Evolutionary conservation across 2,329 filamentous ascomycete genomes (phyloP).

Genomic region (Sclerotinia spermophila): DNA sequence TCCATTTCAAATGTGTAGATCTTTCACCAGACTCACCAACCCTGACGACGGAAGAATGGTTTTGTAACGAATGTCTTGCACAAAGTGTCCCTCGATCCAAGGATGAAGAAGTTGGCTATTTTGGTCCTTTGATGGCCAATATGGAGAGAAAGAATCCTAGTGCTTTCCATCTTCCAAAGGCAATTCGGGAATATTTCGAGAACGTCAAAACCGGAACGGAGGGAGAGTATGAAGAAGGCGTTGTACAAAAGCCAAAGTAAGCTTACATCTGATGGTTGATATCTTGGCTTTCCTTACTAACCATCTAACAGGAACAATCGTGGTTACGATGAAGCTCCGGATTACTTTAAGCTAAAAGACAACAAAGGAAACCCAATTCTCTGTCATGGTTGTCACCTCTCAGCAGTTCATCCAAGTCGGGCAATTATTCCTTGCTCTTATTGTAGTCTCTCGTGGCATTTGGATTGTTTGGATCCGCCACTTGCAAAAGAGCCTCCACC

Average conservation of each 20-base stretch:
- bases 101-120: constrained; percentile 51
- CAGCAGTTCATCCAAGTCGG: constrained; percentile 55
- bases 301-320: constrained; percentile 43
- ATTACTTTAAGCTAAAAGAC: constrained; percentile 67
- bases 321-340: constrained; percentile 59
- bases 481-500: constrained; percentile 72
- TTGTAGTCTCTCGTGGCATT: constrained; percentile 81
- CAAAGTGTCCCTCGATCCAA: constrained; percentile 41
- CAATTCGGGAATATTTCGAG: constrained; percentile 72
- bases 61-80: constrained; percentile 68
- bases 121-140: constrained; percentile 57
- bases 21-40: constrained; percentile 62
- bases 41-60: constrained; percentile 71
- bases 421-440: constrained; percentile 83
- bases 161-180: constrained; percentile 67
- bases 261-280: constrained; percentile 33
- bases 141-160: constrained; percentile 67
- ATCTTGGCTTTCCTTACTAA: constrained; percentile 18
- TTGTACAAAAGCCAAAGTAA: constrained; percentile 56
- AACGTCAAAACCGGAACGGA: constrained; percentile 72
- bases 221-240: constrained; percentile 74
- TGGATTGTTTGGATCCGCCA: constrained; percentile 87
- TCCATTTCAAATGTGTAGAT: constrained; percentile 85
- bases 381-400: constrained; percentile 71
- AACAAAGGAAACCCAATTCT: constrained; percentile 70